These are phyloP conservation scores for Carallia brachiata DNA, from an alignment of 345 rosid species.

Conservation along the genomic window DNA sequence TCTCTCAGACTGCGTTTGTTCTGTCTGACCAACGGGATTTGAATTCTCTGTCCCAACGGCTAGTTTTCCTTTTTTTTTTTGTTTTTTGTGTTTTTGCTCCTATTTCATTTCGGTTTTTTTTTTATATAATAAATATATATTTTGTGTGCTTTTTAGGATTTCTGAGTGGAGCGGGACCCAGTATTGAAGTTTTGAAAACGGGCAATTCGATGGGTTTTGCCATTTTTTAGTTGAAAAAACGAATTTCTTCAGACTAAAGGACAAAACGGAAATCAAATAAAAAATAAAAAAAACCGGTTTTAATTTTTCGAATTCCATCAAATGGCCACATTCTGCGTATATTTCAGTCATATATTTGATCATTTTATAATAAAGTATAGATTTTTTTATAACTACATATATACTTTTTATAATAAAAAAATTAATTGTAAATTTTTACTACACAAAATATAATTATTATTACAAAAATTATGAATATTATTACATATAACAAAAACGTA, in stretches of 20 bases:
- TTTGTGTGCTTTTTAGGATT: background rate
- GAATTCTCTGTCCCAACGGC: conserved; percentile 28
- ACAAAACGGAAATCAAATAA: background rate
- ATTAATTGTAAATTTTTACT: too few relatives aligned
- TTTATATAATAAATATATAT: background rate
- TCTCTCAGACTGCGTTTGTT: too few relatives aligned
- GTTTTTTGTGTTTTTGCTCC: background rate
- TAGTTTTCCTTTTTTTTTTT: conserved; percentile 16
- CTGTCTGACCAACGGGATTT: conserved; percentile 19
- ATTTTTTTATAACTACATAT: too few relatives aligned
- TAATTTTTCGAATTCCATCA: too few relatives aligned
- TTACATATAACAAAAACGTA: too few relatives aligned
- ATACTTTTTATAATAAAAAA: too few relatives aligned
- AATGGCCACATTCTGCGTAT: too few relatives aligned
- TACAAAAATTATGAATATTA: too few relatives aligned
- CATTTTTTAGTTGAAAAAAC: background rate
- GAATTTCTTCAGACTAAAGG: background rate
- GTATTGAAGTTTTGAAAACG: background rate
- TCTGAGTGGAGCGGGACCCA: conserved; percentile 2
- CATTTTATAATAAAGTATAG: too few relatives aligned
- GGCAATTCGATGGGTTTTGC: background rate
- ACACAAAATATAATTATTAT: too few relatives aligned
- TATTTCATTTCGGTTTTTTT: background rate
- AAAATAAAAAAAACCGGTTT: too few relatives aligned
- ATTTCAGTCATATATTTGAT: too few relatives aligned